phyloP scores from a whole-genome alignment of 768 basidiomycete species.

The Tricholoma sp. region DNA sequence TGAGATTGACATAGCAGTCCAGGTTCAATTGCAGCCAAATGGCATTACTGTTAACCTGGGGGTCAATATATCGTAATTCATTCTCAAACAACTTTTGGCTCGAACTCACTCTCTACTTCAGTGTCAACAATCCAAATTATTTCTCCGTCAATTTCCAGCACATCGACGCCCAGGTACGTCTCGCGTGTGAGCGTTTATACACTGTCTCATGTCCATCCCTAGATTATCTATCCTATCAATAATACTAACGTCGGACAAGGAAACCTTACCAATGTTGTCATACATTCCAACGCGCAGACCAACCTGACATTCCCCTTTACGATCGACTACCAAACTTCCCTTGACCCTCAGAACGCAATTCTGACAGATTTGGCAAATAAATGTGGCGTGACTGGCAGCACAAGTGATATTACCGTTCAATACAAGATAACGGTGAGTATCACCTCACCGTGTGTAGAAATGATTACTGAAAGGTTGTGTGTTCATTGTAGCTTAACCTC shows the following conservation, averaged over 20 bases:
- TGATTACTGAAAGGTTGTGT: not conserved
- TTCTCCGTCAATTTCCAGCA: slow-evolving; percentile 63
- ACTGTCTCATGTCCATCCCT: not conserved
- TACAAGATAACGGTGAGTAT: slow-evolving; percentile 62
- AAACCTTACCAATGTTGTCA: slow-evolving; percentile 35
- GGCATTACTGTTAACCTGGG: slow-evolving; percentile 55
- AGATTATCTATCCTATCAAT: slow-evolving; percentile 77
- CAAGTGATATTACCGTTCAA: slow-evolving; percentile 47
- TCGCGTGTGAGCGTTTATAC: not conserved
- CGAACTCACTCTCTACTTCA: slow-evolving; percentile 21
- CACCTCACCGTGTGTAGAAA: not conserved
- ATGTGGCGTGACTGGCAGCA: slow-evolving; percentile 49
- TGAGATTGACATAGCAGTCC: not conserved
- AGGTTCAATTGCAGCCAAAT: slow-evolving; percentile 35
- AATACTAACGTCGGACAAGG: slow-evolving; percentile 68
- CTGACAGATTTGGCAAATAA: slow-evolving; percentile 58
- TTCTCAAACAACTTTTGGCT: not conserved
- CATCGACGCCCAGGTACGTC: slow-evolving; percentile 54
- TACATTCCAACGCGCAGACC: slow-evolving; percentile 49
- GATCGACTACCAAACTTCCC: slow-evolving; percentile 51
- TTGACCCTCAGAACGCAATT: slow-evolving; percentile 48
- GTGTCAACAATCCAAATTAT: slow-evolving; percentile 80
- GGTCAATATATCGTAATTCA: slow-evolving; percentile 56
- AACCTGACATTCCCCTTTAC: slow-evolving; percentile 76
- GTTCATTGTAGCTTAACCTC: slow-evolving; percentile 49